Evolutionary conservation across 2,329 filamentous ascomycete species (phyloP), one percentile per base, ranked within the genome.

Genomic region (Aureobasidium sp.): DNA sequence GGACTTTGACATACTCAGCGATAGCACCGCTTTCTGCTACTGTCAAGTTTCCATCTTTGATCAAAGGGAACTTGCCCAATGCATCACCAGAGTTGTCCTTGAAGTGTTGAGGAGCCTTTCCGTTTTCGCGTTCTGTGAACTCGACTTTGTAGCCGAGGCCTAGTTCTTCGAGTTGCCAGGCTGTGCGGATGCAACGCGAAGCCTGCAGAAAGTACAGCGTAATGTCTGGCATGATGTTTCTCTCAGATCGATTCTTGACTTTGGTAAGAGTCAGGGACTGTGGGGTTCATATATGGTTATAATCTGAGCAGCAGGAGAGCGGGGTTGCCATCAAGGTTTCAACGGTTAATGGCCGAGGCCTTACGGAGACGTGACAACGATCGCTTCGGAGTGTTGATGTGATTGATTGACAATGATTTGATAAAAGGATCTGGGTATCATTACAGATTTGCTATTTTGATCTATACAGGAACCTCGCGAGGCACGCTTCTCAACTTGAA

Each of bases 161-260:
- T 0, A 80, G 71, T 62, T 79, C 77, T 64, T 79, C 74, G 6
- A 80, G 73, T 6, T 79, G 72, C 78, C 77, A 80, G 51, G 78
- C 78, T 39, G 71, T 75, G 17, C 76, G 74, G 52, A 79, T 78
- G 59, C 69, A 72, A 61, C 76, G 73, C 2, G 78, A 80, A 51
- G 76, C 75, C 69, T 80, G 76, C 10, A 81, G 74, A 66, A 80
- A 80, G 68, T 74, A 78, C 34, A 81, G 74, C 1, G 75, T 79
- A 56, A 79, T 77, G 53, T 59, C 36, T 53, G 61, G 53, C 60
- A 62, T 62, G 46, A 10, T 57, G 6, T 24, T 26, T 37, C 12
- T 15, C 7, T 5, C 3, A 3, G 36, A 17, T 46, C 10, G 37
- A 46, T 46, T 34, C 15, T 29, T 15, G n/a, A 34, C 37, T 24